Evolutionary conservation across 305 asterid genomes (phyloP).

Genomic region (Fraxinus sp.): DNA sequence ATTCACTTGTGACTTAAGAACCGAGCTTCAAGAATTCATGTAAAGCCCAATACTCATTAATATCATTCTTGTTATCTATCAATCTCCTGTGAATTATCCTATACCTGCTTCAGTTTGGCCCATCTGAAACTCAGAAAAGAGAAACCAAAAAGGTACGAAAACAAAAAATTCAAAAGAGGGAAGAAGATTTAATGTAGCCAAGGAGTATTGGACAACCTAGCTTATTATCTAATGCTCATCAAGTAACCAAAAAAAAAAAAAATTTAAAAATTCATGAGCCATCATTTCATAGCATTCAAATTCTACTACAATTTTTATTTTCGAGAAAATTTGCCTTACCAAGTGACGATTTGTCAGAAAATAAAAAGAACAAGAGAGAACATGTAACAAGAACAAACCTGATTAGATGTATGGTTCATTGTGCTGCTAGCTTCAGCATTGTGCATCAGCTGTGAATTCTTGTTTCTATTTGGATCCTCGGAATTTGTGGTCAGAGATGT

Average conservation of each 20-base stretch:
- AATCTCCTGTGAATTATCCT: neutral
- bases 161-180: neutral
- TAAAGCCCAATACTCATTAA: neutral
- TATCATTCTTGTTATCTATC: neutral
- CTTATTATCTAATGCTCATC: neutral
- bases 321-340: neutral
- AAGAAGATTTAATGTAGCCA: neutral
- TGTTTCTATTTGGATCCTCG: slow-evolving; percentile 26
- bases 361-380: neutral
- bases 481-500: slow-evolving; percentile 34
- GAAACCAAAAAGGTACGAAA: neutral
- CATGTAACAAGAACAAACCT: slow-evolving; percentile 44
- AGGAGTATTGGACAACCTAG: slow-evolving; percentile 1
- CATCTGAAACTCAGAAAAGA: neutral
- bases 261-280: neutral
- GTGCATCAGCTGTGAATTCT: slow-evolving; percentile 30
- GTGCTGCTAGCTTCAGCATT: slow-evolving; percentile 43
- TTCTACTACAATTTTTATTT: neutral
- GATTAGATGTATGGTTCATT: slow-evolving; percentile 32
- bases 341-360: neutral
- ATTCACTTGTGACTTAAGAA: neutral
- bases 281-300: neutral
- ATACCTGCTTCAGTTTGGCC: neutral
- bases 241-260: neutral
- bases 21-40: neutral